Conservation (phyloP, 2,329 filamentous ascomycete genomes). For the Cladophialophora exuberans region DNA sequence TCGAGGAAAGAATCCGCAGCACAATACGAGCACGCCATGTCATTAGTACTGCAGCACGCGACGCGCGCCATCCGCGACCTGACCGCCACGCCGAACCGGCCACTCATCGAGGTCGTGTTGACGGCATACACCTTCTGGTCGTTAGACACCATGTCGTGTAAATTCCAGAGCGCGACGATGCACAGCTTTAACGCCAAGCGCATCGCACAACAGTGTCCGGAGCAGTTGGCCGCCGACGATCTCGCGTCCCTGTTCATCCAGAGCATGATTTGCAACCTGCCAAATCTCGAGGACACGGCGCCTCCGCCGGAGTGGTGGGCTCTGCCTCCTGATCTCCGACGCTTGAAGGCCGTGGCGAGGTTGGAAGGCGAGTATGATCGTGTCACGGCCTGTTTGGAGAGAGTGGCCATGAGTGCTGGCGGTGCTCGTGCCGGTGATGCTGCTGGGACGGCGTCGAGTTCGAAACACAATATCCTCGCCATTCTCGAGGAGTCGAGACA, state of each 20-base stretch:
- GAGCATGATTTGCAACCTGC: not conserved
- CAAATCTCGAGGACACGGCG: not conserved
- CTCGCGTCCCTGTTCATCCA: not conserved
- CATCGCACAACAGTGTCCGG: not conserved
- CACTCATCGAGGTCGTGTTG: not conserved
- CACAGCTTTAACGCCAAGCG: not conserved
- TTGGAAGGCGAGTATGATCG: not conserved
- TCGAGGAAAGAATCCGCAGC: not conserved
- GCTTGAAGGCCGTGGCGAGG: not conserved
- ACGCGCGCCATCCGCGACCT: not conserved
- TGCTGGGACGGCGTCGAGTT: no score
- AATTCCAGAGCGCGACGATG: not conserved
- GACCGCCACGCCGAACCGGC: not conserved
- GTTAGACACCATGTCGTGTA: not conserved
- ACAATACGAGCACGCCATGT: not conserved
- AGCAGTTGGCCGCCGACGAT: not conserved
- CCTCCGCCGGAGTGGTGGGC: not conserved
- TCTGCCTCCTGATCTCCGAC: not conserved
- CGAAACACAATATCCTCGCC: not conserved
- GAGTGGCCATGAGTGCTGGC: not conserved
- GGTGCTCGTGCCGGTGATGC: not conserved
- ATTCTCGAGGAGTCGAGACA: not conserved
- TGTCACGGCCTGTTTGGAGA: not conserved
- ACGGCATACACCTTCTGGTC: not conserved
- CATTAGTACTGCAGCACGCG: not conserved